Evolutionary conservation across 2,329 filamentous ascomycete species (phyloP).

Genomic region (Eurotiales sp.): DNA sequence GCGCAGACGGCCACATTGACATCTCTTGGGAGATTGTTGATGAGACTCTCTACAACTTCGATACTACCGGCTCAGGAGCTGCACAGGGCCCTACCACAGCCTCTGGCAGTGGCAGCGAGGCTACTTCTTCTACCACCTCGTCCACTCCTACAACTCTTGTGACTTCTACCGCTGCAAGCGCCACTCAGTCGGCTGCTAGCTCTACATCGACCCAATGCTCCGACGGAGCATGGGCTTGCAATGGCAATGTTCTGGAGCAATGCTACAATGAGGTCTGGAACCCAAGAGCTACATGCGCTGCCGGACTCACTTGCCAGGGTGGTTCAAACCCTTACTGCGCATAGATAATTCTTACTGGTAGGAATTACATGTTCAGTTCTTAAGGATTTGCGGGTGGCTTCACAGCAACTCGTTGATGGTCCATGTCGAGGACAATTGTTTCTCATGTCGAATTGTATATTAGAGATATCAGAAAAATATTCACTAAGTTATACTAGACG

Average conservation of each 20-base stretch:
- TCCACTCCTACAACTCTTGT: slow-evolving; percentile 6
- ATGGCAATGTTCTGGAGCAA: slow-evolving; percentile 10
- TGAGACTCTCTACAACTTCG: slow-evolving; percentile 16
- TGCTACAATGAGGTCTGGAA: slow-evolving; percentile 9
- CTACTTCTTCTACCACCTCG: slow-evolving; percentile 4
- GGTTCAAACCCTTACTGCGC: slow-evolving; percentile 9
- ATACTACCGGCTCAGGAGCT: neutral
- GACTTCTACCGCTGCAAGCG: neutral
- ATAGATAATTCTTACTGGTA: neutral
- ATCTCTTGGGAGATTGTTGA: slow-evolving; percentile 18
- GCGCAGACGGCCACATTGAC: slow-evolving; percentile 10
- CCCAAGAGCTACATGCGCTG: slow-evolving; percentile 5
- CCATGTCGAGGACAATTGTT: no score
- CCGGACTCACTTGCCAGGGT: slow-evolving; percentile 8
- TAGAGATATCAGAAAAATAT: no score
- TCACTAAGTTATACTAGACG: no score
- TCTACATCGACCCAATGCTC: slow-evolving; percentile 4
- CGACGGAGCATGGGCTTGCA: slow-evolving; percentile 8
- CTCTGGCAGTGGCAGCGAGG: neutral
- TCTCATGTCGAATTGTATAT: no score
- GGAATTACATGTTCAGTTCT: neutral
- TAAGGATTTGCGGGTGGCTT: no score
- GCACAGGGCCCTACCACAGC: neutral
- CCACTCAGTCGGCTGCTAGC: neutral
- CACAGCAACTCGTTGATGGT: no score